Evolutionary conservation across 179 eudicot genomes (phyloP).

Genomic region (Drosera spatulata): DNA sequence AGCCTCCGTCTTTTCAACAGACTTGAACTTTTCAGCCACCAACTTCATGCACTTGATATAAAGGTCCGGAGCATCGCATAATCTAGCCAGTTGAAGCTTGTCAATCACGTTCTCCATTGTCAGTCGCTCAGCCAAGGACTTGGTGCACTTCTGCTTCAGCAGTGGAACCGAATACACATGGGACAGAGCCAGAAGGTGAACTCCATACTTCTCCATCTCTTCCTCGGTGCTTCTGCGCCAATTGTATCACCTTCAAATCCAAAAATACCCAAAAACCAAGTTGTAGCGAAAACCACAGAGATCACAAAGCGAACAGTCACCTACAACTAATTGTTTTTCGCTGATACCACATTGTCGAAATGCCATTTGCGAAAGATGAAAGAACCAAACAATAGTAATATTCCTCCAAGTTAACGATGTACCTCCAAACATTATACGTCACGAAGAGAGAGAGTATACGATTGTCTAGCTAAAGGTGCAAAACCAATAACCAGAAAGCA

Average conservation of each 20-base stretch:
- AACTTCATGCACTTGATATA: slow-evolving; percentile 63
- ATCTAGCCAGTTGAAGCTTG: slow-evolving; percentile 65
- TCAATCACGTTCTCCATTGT: slow-evolving; percentile 67
- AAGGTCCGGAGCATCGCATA: slow-evolving; percentile 82
- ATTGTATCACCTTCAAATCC: not conserved
- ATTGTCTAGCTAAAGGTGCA: too few relatives aligned
- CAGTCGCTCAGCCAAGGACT: slow-evolving; percentile 35
- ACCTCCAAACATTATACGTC: too few relatives aligned
- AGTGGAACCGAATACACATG: slow-evolving; percentile 79
- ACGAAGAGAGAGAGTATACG: too few relatives aligned
- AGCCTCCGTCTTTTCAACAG: slow-evolving; percentile 68
- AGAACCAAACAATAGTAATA: too few relatives aligned
- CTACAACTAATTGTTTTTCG: not conserved
- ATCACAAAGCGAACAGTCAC: not conserved
- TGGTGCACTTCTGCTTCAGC: slow-evolving; percentile 75
- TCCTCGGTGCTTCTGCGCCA: slow-evolving; percentile 57
- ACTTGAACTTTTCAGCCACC: slow-evolving; percentile 34
- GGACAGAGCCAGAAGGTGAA: slow-evolving; percentile 70
- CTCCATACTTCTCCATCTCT: slow-evolving; percentile 62
- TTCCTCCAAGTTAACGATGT: too few relatives aligned
- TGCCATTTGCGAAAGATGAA: too few relatives aligned
- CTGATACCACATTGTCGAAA: not conserved
- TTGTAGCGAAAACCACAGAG: not conserved
- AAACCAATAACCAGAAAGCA: too few relatives aligned
- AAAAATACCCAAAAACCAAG: slow-evolving; percentile 2